Evolutionary conservation across 306 rosid species (phyloP).

Genomic region (Abrus precatorius): DNA sequence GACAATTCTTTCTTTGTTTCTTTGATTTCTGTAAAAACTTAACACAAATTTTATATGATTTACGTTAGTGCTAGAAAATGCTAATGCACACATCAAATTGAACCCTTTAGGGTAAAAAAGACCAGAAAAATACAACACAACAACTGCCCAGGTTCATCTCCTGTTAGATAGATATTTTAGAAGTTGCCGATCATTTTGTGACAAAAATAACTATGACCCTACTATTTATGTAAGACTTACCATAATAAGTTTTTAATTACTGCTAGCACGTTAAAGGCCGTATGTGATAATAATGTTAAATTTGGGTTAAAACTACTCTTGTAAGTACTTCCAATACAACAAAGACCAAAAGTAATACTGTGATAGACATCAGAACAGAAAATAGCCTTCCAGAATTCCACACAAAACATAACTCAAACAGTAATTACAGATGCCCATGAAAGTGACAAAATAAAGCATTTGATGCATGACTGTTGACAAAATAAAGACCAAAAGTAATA

Average conservation of each 20-base stretch:
- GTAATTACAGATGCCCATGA: conserved; percentile 1
- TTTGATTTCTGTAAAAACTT: background rate
- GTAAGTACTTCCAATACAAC: background rate
- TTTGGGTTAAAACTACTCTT: conserved; percentile 1
- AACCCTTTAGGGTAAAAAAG: background rate
- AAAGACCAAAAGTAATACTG: too few species aligned
- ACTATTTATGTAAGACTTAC: background rate
- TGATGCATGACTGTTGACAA: background rate
- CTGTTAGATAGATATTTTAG: conserved; percentile 4
- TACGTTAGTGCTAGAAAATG: conserved; percentile 30
- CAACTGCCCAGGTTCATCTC: conserved; percentile 8
- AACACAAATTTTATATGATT: background rate
- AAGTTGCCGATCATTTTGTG: background rate
- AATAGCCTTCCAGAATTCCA: background rate
- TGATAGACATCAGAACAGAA: background rate
- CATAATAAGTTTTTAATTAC: background rate
- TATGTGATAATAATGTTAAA: background rate
- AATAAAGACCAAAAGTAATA: background rate
- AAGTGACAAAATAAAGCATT: background rate
- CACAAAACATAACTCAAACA: background rate
- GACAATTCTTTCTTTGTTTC: background rate
- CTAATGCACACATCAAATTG: background rate
- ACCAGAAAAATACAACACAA: background rate
- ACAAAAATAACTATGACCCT: background rate
- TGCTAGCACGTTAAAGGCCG: background rate